phyloP scores from a whole-genome alignment of 441 rosid species.

The Syzygium syzygioides region DNA sequence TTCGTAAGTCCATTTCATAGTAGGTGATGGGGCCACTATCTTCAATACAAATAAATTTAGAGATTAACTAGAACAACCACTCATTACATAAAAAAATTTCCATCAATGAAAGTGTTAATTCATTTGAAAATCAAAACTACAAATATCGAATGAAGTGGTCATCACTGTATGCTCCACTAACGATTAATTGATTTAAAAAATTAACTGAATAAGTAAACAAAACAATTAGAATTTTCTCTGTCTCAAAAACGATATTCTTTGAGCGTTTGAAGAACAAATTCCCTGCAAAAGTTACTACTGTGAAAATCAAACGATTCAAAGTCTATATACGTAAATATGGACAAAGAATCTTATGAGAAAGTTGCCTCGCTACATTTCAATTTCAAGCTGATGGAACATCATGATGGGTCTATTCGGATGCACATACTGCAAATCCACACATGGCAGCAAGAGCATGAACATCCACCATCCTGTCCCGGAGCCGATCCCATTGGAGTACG shows the following conservation, averaged over 20 bases:
- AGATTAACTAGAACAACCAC: not conserved
- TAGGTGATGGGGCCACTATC: not conserved
- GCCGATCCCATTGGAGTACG: not conserved
- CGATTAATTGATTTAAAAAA: too few relatives aligned
- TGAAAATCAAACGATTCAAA: not conserved
- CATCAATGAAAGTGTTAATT: not conserved
- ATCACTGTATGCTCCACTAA: not conserved
- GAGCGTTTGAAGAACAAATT: not conserved
- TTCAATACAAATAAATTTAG: not conserved
- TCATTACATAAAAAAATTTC: accelerated
- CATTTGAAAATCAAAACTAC: not conserved
- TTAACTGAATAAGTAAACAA: too few relatives aligned
- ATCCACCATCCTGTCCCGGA: not conserved
- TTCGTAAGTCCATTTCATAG: not conserved
- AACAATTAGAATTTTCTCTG: too few relatives aligned
- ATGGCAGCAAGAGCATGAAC: not conserved
- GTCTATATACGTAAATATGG: not conserved
- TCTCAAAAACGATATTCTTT: too few relatives aligned
- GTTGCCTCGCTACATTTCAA: not conserved
- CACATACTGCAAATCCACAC: not conserved
- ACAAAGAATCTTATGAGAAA: not conserved
- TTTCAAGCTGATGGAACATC: not conserved
- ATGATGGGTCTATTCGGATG: not conserved
- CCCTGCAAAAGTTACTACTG: not conserved
- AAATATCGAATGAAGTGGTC: not conserved